Evolutionary conservation across 2,329 filamentous ascomycete genomes (phyloP), one percentile per base, ranked within the genome.

Genomic region (Nannizziopsis arthrosporioides): DNA sequence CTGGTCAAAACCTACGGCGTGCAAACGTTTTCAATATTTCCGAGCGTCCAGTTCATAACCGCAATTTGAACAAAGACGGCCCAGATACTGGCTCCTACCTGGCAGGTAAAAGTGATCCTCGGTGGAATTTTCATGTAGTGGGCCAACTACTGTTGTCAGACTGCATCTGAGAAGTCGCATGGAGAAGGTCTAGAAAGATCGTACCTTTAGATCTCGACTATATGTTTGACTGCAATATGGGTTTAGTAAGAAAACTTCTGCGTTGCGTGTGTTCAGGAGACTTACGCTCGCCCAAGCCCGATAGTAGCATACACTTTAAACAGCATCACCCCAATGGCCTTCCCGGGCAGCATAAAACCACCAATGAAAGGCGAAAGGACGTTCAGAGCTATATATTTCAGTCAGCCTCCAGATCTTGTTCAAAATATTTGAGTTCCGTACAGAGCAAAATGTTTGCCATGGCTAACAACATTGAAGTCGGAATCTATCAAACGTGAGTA

Each of bases 91-190:
- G 72, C 71, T 27, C 69, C 59, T 0, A 71, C 63, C 53, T 75
- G 72, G n/a, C 67, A 71, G 56, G 61, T 65, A 55, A 74, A 74
- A 15, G 71, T 72, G 8, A 68, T 64, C 5, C 67, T 61, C 2
- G 71, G 73, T 0, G 72, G 60, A 2, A 63, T 46, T 49, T 62
- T 63, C 58, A 60, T 59, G 31, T 60, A 60, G 37, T 59, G 57
- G 2, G 52, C 57, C 11, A 59, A 39, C 56, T 57, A 35, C 11
- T 41, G 11, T n/a, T 15, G 42, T 19, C 38, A 45, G 9, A 36
- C 31, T n/a, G 10, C 12, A 27, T 7, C 9, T 5, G 3, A 18
- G 11, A 15, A 11, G n/a, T 43, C 18, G 5, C 22, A 17, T n/a
- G 3, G 4, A 4, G 30, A n/a, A 45, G 37, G 22, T 15, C n/a